Evolutionary conservation across 2,329 filamentous ascomycete genomes (phyloP).

Genomic region (Colletotrichum phormii): DNA sequence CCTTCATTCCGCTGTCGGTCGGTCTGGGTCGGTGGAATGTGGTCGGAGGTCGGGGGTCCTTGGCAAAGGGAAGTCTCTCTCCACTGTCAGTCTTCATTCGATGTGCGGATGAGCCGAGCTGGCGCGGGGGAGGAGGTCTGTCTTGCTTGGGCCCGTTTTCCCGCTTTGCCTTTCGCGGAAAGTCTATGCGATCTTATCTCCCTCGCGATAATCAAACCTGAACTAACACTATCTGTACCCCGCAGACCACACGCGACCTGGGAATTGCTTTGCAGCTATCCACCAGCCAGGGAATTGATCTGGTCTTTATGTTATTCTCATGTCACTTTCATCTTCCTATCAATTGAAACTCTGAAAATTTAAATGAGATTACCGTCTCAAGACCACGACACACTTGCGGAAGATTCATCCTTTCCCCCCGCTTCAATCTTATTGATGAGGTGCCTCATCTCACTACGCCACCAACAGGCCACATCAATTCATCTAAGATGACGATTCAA

Average conservation of each 20-base stretch:
- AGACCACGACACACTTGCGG: too few species aligned
- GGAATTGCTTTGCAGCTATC: background rate
- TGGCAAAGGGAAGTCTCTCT: background rate
- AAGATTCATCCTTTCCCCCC: too few species aligned
- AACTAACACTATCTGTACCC: background rate
- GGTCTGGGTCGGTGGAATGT: background rate
- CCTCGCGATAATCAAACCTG: background rate
- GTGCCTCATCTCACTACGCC: background rate
- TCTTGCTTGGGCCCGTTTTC: background rate
- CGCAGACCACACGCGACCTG: background rate
- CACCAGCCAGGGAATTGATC: background rate
- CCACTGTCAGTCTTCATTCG: background rate
- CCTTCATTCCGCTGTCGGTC: background rate
- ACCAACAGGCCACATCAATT: background rate
- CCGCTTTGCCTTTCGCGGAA: slow-evolving; percentile 2
- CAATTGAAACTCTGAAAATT: background rate
- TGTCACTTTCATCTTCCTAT: too few species aligned
- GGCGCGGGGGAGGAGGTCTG: background rate
- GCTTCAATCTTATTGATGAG: background rate
- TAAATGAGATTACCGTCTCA: too few species aligned
- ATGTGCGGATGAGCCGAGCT: background rate
- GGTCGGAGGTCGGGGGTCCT: background rate
- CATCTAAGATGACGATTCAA: slow-evolving; percentile 59
- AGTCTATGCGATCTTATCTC: background rate
- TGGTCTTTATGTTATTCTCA: too few species aligned